Evolutionary conservation across 108 stramenopile genomes (phyloP).

Genomic region (Chaetoceros tenuissimus): DNA sequence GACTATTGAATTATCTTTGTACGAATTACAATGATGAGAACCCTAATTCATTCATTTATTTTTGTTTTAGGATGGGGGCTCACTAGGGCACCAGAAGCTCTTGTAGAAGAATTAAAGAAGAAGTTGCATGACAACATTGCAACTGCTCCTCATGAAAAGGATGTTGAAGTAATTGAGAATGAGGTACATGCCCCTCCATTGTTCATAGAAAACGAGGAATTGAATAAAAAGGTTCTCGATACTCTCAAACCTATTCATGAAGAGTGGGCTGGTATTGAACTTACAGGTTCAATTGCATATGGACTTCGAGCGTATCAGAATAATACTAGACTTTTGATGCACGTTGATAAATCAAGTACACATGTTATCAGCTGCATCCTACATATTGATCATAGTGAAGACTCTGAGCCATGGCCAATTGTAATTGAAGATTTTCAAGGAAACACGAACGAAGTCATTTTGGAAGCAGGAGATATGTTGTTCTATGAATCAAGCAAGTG

Average conservation of each 20-base stretch:
- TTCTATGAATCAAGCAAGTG: constrained; percentile 81
- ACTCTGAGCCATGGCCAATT: constrained; percentile 70
- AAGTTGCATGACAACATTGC: constrained; percentile 13
- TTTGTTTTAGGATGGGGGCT: constrained; percentile 25
- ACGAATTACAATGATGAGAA: too few relatives aligned
- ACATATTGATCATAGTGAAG: constrained; percentile 53
- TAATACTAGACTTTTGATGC: constrained; percentile 46
- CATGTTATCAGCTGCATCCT: constrained; percentile 58
- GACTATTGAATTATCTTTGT: too few relatives aligned
- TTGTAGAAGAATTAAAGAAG: constrained; percentile 17
- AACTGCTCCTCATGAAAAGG: constrained; percentile 4
- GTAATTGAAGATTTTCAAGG: constrained; percentile 54
- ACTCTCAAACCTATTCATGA: constrained; percentile 40
- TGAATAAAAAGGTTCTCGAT: constrained; percentile 17
- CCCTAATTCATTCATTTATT: not conserved
- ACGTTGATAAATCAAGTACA: constrained; percentile 41
- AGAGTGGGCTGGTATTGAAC: constrained; percentile 25
- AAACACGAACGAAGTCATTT: constrained; percentile 39
- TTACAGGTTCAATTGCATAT: constrained; percentile 29
- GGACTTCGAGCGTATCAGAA: constrained; percentile 48
- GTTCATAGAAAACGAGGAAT: constrained; percentile 10
- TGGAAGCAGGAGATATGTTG: constrained; percentile 74
- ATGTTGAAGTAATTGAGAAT: constrained; percentile 23
- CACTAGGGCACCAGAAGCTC: constrained; percentile 25
- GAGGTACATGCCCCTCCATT: constrained; percentile 19